Evolutionary conservation across 495 filamentous ascomycete species (phyloP), one percentile per base, ranked within the genome.

Genomic region (Aspergillus diversus): DNA sequence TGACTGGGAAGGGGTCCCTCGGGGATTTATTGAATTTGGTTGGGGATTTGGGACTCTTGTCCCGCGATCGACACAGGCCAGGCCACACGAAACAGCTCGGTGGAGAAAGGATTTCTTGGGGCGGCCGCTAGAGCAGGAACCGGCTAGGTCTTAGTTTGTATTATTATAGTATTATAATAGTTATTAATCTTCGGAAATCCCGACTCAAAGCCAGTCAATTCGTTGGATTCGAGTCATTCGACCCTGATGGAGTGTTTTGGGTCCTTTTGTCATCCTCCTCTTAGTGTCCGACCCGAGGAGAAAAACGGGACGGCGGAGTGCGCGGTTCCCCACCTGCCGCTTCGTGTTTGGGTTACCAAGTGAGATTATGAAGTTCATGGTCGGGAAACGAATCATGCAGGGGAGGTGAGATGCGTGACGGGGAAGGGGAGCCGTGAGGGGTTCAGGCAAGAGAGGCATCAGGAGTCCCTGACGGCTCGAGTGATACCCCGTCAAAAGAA

Each of bases 41-140:
- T 27, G 21, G 21, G 21, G 21, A 27, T 27, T 27, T 27, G 21
- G 2, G 21, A 27, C 1, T 27, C 21, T 27, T 27, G 16, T 49
- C 46, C 46, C 15, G 46, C 46, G 46, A 49, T 49, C 46, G 46
- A 49, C 46, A 49, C 46, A 17, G 46, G 46, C 46, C 16, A 43
- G 4, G 39, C 39, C 39, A 43, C 39, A 43, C 39, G 39, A 49
- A 49, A 49, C 46, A 49, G 46, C 12, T n/a, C 4, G 17, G 46
- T n/a, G 12, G 46, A 17, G 16, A 49, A 49, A 49, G 46, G 46
- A 49, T 49, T 9, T 43, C 9, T 43, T 43, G 39, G 8, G 39
- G 39, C n/a, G 9, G 8, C 46, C 46, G 46, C 46, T 49, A 49
- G 46, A 49, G 46, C 5, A 49, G 46, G 46, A 49, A 49, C 46